Evolutionary conservation across 2,329 filamentous ascomycete genomes (phyloP).

Genomic region (Diplodia scrobiculata): DNA sequence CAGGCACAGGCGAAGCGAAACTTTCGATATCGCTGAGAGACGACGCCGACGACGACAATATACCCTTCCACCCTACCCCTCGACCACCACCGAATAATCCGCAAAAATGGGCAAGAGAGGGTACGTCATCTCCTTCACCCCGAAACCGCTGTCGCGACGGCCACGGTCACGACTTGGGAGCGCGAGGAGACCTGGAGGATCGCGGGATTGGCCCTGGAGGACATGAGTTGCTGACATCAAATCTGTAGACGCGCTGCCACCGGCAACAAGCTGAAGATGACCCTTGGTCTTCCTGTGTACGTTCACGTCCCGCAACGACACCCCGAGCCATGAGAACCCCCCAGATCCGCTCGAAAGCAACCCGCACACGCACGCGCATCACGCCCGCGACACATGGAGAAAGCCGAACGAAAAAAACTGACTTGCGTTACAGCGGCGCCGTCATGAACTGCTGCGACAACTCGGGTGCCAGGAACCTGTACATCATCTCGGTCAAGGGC

Average conservation of each 20-base stretch:
- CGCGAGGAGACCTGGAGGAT: not conserved
- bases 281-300: constrained; percentile 99
- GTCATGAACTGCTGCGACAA: constrained; percentile 99
- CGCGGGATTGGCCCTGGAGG: constrained; percentile 12
- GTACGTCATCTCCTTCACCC: constrained; percentile 36
- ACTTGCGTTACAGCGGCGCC: constrained; percentile 70
- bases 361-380: constrained; percentile 30
- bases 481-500: constrained; percentile 99
- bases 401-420: constrained; percentile 33
- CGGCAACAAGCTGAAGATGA: constrained; percentile 99
- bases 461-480: constrained; percentile 96
- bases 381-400: constrained; percentile 25
- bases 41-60: constrained; percentile 30
- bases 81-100: constrained; percentile 41
- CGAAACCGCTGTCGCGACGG: constrained; percentile 2
- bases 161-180: not conserved
- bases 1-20: constrained; percentile 25
- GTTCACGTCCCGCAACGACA: constrained; percentile 48
- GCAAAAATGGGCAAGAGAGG: constrained; percentile 48
- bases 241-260: constrained; percentile 70
- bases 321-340: not conserved
- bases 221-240: constrained; percentile 35
- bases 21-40: constrained; percentile 27
- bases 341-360: constrained; percentile 2
- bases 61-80: constrained; percentile 29